These are phyloP conservation scores for Trifolium repens DNA, from an alignment of 306 rosid species.

Conservation along the genomic window DNA sequence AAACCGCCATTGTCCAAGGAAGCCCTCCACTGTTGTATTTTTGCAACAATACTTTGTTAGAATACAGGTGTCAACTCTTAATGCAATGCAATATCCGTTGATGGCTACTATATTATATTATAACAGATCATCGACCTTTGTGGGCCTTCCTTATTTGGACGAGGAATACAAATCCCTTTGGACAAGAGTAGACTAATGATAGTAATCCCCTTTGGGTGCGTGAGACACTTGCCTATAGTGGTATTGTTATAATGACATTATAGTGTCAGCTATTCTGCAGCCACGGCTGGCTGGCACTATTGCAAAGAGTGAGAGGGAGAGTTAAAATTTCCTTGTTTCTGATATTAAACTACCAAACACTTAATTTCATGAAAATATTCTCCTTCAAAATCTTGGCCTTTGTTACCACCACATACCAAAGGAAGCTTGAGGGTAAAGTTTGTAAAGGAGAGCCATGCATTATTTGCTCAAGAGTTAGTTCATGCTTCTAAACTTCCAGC, in stretches of 20 bases:
- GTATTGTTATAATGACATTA: neutral
- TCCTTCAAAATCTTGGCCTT: neutral
- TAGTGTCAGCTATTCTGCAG: neutral
- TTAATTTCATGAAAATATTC: neutral
- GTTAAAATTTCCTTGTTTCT: neutral
- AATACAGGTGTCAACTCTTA: neutral
- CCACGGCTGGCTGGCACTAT: neutral
- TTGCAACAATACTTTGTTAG: slow-evolving; percentile 2
- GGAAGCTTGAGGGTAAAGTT: neutral
- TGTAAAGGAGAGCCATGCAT: neutral
- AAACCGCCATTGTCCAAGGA: neutral
- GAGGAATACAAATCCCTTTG: slow-evolving; percentile 5
- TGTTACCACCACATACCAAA: neutral
- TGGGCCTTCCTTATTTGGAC: slow-evolving; percentile 14
- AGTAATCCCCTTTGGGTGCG: neutral
- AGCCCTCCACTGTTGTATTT: neutral
- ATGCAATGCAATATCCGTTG: neutral
- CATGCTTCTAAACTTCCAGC: neutral
- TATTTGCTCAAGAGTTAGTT: slow-evolving; percentile 15
- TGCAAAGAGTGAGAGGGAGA: neutral
- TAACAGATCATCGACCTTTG: neutral
- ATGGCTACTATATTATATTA: neutral
- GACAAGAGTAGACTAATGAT: neutral
- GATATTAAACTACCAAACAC: slow-evolving; percentile 9
- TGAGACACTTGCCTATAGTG: neutral